A percentile compares a stretch with the other conserved stretches of the same genome.
These are phyloP conservation scores for Blastobotrys arbuscula DNA, from an alignment of 1,139 yeast species.

Conservation along the genomic window DNA sequence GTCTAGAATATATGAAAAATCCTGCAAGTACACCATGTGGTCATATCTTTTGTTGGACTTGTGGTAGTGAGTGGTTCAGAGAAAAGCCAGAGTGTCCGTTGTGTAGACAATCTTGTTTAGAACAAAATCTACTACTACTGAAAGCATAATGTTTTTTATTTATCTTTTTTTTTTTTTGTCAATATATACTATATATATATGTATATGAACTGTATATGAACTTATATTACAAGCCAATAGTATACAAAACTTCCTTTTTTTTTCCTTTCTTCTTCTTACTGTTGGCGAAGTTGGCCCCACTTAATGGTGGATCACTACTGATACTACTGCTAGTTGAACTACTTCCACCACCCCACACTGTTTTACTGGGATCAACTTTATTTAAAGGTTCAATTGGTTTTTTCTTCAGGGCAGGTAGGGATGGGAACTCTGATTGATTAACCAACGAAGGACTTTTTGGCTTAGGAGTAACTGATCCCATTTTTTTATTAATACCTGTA, in stretches of 20 bases:
- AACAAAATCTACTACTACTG: conserved; percentile 69
- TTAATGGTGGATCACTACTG: conserved; percentile 1
- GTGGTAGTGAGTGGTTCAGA: conserved; percentile 84
- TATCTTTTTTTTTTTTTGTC: neutral
- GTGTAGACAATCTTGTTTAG: conserved; percentile 71
- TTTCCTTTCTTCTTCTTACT: conserved; percentile 20
- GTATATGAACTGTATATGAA: neutral
- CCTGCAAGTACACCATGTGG: conserved; percentile 92
- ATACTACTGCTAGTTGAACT: neutral
- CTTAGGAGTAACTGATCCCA: conserved; percentile 4
- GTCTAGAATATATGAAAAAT: conserved; percentile 70
- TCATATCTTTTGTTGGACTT: conserved; percentile 88
- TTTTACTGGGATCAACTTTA: neutral
- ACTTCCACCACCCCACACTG: conserved; percentile 2
- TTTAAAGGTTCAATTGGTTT: conserved; percentile 8
- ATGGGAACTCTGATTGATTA: conserved; percentile 11
- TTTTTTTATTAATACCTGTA: conserved; percentile 9
- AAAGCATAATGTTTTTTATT: conserved; percentile 23
- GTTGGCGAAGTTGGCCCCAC: conserved; percentile 9
- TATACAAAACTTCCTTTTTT: conserved; percentile 21
- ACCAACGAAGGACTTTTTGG: neutral
- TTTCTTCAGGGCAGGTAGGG: conserved; percentile 11
- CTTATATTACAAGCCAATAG: neutral
- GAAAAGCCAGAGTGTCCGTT: conserved; percentile 88
- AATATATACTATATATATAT: neutral